Evolutionary conservation across 176 grass and related monocot species (phyloP), one percentile per base, ranked within the genome.

Genomic region (Oryza officinalis): DNA sequence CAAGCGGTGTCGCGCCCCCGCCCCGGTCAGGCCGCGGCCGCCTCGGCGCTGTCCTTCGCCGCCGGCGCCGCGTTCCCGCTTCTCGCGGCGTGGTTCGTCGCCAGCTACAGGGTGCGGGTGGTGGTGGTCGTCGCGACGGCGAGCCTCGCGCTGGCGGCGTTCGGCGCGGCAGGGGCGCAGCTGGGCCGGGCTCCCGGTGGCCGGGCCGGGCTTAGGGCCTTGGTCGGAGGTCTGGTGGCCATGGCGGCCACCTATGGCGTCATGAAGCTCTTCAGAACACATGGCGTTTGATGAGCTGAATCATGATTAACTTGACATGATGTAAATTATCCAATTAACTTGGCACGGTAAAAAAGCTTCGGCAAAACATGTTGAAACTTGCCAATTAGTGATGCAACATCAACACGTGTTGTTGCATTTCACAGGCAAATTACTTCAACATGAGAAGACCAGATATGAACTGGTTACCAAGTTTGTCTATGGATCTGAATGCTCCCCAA

Each of bases 191-290:
- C 89, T 4, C 88, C 81, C 0, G 45, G 75, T 15, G 78, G 47
- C 1, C 86, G 61, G 78, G 83, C 91, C 11, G 84, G 79, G 6
- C 10, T 81, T 10, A 89, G 91, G 65, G 88, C 92, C 13, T 54
- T 84, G 5, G 49, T 83, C 14, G 91, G 89, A 69, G 91, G 91
- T 28, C 84, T 90, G 67, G 60, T 77, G 43, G 89, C 91, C 41
- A 97, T 97, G 94, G 91, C 80, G 5, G 30, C 89, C 67, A 92
- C 89, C 8, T 94, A 86, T 75, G 91, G 91, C 10, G 65, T 97
- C 77, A 88, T 94, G 87, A 92, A 81, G 66, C 15, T 94, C 33
- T 90, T 81, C 75, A 83, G 67, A 4, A 41, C 81, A 35, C 68
- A 80, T 71, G 79, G 26, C 2, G 47, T 71, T 60, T 91, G 83